Percentiles rank a stretch among this genome's conserved stretches.
Conservation (phyloP, 352 stramenopile species). For the Phytopythium oedochilum region DNA sequence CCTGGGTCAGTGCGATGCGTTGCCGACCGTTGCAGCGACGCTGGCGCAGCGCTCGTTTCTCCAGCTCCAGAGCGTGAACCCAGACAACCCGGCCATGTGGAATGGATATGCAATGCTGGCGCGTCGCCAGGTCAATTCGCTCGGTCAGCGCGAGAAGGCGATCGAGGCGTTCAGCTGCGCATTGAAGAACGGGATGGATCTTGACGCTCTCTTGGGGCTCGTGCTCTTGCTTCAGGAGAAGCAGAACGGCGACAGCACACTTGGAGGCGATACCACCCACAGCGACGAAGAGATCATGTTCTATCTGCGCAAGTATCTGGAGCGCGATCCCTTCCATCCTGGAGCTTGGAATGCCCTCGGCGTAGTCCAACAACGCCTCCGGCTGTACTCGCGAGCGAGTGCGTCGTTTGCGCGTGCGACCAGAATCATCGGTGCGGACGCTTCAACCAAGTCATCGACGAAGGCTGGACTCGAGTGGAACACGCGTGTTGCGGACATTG, state of each 20-base stretch:
- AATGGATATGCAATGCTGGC: constrained; percentile 81
- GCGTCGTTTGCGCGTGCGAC: constrained; percentile 28
- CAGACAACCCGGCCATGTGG: constrained; percentile 84
- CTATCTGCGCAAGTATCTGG: constrained; percentile 74
- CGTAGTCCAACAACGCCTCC: constrained; percentile 54
- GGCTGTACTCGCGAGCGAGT: constrained; percentile 32
- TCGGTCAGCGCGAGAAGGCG: constrained; percentile 36
- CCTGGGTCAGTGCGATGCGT: constrained; percentile 30
- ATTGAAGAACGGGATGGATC: constrained; percentile 61
- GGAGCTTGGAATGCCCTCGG: constrained; percentile 60
- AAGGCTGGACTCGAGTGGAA: constrained; percentile 34
- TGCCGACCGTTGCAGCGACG: constrained; percentile 15
- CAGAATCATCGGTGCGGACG: background rate
- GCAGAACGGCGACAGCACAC: constrained; percentile 12
- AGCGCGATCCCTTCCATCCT: constrained; percentile 62
- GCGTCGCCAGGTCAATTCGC: constrained; percentile 27
- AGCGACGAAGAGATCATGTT: constrained; percentile 50
- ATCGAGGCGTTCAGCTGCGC: constrained; percentile 77
- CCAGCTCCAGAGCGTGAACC: constrained; percentile 78
- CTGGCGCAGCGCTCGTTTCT: constrained; percentile 75
- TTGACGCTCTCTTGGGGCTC: constrained; percentile 71
- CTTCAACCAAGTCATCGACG: background rate
- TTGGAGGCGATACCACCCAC: constrained; percentile 14
- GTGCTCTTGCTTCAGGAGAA: constrained; percentile 29
- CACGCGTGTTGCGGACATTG: constrained; percentile 22